Base-by-base conservation (phyloP, 2,329 filamentous ascomycete species). In the Curvularia verruculosa region DNA sequence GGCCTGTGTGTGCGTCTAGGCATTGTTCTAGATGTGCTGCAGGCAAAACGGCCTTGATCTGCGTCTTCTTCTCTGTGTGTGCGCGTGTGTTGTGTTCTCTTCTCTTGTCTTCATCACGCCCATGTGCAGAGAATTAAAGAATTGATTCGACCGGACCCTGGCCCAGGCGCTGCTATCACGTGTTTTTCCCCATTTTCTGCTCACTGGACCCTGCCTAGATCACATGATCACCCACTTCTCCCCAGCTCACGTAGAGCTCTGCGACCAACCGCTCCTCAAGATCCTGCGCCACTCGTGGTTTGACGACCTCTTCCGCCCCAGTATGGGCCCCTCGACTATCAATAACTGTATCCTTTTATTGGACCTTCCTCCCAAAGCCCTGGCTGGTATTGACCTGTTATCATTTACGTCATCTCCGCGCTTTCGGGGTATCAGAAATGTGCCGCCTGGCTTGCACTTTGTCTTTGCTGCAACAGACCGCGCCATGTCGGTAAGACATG, bases 371-470 rank as follows among this genome's bases (percentile, higher is more conserved):
- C 73, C 76, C 29, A 71, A 78, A 46, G 79, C 82, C 1, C 74
- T 83, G 13, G 82, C 83, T 62, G 86, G 82, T 58, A 82, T 85
- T 68, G 75, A 84, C 69, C 63, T 84, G 47, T 80, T 88, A 48
- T 85, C 85, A 44, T 88, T 89, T 73, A 87, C 84, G 15, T 84
- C 85, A 3, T 85, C 85, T 10, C 78, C 84, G 10, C 82, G 83
- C 50, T 88, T 89, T 72, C 80, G 81, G 54, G 86, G 86, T 26
- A 82, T 89, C 64, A 85, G 83, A 60, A 81, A 85, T 61, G 66
- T 89, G 3, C 84, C 85, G 0, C 66, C 76, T 2, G 86, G 86
- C 41, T 80, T 83, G 68, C 86, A 88, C 68, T 87, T 88, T 62
- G 73, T 87, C 18, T 89, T 87, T 68, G 84, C 82, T 0, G 83